Evolutionary conservation across 2,329 filamentous ascomycete genomes (phyloP).

Genomic region (Huntiella decipiens): DNA sequence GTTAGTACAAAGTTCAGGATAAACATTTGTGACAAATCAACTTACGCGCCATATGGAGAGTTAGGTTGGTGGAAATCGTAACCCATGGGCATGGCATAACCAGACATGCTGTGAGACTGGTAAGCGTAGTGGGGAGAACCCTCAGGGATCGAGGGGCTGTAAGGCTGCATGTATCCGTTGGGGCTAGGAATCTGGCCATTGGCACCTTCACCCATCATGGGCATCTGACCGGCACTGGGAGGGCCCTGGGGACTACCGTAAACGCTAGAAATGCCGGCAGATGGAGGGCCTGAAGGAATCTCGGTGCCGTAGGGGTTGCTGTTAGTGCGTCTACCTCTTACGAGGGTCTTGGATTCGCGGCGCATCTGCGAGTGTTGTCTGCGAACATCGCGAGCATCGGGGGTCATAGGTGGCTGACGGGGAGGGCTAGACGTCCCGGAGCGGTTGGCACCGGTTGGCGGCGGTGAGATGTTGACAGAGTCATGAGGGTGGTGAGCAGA

Average conservation of each 20-base stretch:
- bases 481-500: slow-evolving; percentile 8
- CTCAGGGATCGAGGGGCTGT: slow-evolving; percentile 29
- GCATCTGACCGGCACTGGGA: slow-evolving; percentile 29
- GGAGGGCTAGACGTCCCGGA: slow-evolving; percentile 41
- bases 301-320: slow-evolving; percentile 27
- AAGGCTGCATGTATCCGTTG: slow-evolving; percentile 28
- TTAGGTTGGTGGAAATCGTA: slow-evolving; percentile 18
- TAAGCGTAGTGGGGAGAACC: slow-evolving; percentile 16
- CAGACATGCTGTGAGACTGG: slow-evolving; percentile 7
- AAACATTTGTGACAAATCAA: slow-evolving; percentile 15
- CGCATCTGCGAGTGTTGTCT: slow-evolving; percentile 40
- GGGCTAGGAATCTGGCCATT: slow-evolving; percentile 20
- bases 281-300: slow-evolving; percentile 24
- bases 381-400: slow-evolving; percentile 43
- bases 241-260: slow-evolving; percentile 17
- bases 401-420: slow-evolving; percentile 28
- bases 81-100: slow-evolving; percentile 12
- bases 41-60: slow-evolving; percentile 22
- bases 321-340: slow-evolving; percentile 31
- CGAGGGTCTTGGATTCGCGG: slow-evolving; percentile 35
- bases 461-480: slow-evolving; percentile 27
- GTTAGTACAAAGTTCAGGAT: neutral
- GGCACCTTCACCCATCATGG: slow-evolving; percentile 29
- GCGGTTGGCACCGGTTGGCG: slow-evolving; percentile 24
- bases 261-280: slow-evolving; percentile 10